Evolutionary conservation across 345 rosid species (phyloP), one percentile per base, ranked within the genome.

Genomic region (Gossypium longicalyx): DNA sequence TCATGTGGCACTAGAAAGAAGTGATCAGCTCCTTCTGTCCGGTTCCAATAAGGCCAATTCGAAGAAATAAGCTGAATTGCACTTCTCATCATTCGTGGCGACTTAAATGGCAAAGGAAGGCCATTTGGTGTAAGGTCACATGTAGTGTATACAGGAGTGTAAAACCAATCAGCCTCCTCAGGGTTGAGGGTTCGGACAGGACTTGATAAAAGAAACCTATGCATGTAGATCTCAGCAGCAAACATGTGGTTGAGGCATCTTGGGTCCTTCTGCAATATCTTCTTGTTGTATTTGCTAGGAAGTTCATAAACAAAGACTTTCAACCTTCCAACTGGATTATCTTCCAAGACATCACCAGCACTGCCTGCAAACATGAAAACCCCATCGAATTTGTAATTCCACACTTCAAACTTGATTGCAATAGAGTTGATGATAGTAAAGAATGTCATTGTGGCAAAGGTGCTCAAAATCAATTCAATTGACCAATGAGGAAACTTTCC

Each of bases 301-400:
- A 95, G 98, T 80, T 95, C 97, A 43, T 95, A 93, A 69, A 95
- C 93, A 74, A 88, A 93, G 15, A 95, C 99, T 82, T 93, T 95
- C 79, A 95, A 77, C 84, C 93, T 88, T 77, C 99, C 99, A 59
- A 93, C 93, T 0, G 98, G 99, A 82, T 95, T 82, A 85, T 95
- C 98, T 71, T 95, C 99, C 86, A 95, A 82, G 25, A 95, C 99
- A 83, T 95, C 99, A 61, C 99, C 98, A 75, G 98, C 99, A 83
- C 99, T 95, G 70, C 99, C 99, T 95, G 83, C 71, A 83, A 77
- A 47, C 34, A 22, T 54, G 54, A 27, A 60, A 74, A 1, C 25
- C 75, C 5, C 70, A 23, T 56, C 65, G 67, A 45, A 67, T 67
- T 75, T 25, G 56, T 72, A 25, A 49, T 61, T 27, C 41, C 71